A percentile compares a stretch with the other conserved stretches of the same genome.
phyloP scores from a whole-genome alignment of 768 basidiomycete species.

The Serendipita sp. region DNA sequence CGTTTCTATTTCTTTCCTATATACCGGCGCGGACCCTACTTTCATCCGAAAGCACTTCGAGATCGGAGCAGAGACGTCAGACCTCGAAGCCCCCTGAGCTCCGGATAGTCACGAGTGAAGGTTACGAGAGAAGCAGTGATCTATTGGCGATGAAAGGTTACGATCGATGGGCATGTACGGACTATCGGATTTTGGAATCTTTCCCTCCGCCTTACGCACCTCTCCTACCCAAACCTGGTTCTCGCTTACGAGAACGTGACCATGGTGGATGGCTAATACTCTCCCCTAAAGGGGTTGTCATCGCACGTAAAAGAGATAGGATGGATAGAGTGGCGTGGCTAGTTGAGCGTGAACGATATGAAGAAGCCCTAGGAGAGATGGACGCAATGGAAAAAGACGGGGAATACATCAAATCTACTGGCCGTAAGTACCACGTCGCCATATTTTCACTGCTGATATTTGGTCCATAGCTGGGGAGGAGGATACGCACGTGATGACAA shows the following conservation, averaged over 20 bases:
- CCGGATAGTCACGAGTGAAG: slow-evolving; percentile 72
- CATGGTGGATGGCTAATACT: slow-evolving; percentile 59
- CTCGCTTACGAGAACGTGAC: slow-evolving; percentile 16
- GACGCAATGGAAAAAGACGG: slow-evolving; percentile 40
- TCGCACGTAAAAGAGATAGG: slow-evolving; percentile 75
- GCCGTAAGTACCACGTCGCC: background rate
- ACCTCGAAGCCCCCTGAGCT: slow-evolving; percentile 86
- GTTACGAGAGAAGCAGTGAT: slow-evolving; percentile 79
- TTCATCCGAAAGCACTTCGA: slow-evolving; percentile 53
- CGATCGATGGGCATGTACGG: slow-evolving; percentile 79
- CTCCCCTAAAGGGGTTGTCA: slow-evolving; percentile 71
- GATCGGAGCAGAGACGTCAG: slow-evolving; percentile 60
- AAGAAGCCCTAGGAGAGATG: slow-evolving; percentile 72
- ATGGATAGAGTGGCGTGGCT: slow-evolving; percentile 88
- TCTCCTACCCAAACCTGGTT: slow-evolving; percentile 1
- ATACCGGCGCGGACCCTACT: slow-evolving; percentile 56
- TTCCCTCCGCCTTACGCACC: slow-evolving; percentile 15
- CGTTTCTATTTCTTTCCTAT: slow-evolving; percentile 81
- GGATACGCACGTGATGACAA: slow-evolving; percentile 30
- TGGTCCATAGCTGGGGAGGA: slow-evolving; percentile 18
- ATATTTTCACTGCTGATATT: background rate
- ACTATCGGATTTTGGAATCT: slow-evolving; percentile 57
- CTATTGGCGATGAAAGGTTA: slow-evolving; percentile 63
- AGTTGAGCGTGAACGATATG: slow-evolving; percentile 68
- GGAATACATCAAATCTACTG: slow-evolving; percentile 6